phyloP scores from a whole-genome alignment of 1,139 yeast species.

The Scheffersomyces cryptocercus region DNA sequence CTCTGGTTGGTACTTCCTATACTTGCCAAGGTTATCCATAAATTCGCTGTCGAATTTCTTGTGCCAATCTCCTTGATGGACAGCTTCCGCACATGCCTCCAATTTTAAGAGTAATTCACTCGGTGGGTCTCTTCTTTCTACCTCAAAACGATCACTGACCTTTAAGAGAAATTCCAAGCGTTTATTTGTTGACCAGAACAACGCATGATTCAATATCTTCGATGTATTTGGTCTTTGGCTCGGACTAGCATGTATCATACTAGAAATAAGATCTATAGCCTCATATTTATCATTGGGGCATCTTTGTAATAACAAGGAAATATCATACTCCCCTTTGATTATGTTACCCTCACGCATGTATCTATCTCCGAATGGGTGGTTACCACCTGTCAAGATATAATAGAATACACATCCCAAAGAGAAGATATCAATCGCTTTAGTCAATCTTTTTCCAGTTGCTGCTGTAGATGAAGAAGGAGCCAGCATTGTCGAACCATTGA shows the following conservation, averaged over 20 bases:
- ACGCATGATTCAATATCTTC: constrained; percentile 76
- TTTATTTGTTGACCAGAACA: constrained; percentile 78
- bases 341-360: constrained; percentile 88
- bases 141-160: constrained; percentile 88
- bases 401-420: constrained; percentile 93
- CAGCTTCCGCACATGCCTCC: constrained; percentile 59
- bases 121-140: constrained; percentile 87
- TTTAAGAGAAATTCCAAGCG: constrained; percentile 80
- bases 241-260: constrained; percentile 75
- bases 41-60: constrained; percentile 66
- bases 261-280: constrained; percentile 67
- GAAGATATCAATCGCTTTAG: constrained; percentile 91
- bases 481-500: constrained; percentile 2
- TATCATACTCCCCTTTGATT: constrained; percentile 64
- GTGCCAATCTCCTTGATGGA: constrained; percentile 78
- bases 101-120: constrained; percentile 60
- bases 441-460: constrained; percentile 56
- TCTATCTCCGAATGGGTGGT: constrained; percentile 94
- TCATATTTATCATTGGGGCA: constrained; percentile 55
- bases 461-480: constrained; percentile 4
- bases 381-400: constrained; percentile 79
- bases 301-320: constrained; percentile 44
- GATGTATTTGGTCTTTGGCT: constrained; percentile 70
- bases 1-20: constrained; percentile 80
- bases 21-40: constrained; percentile 82